phyloP scores from a whole-genome alignment of 768 basidiomycete species.

The Tricholoma sp. region DNA sequence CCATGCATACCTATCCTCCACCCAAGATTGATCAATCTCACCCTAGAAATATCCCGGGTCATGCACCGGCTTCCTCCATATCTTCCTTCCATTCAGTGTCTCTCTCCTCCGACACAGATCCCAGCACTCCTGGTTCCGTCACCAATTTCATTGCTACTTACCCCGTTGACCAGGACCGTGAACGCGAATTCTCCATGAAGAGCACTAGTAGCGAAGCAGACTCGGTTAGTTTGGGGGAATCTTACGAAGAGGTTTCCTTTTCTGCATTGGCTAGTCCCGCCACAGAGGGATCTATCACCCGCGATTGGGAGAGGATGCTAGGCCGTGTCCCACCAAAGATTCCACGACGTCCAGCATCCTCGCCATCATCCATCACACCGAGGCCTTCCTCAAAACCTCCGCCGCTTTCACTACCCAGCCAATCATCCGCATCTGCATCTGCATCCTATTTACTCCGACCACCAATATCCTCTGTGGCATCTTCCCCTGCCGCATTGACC shows the following conservation, averaged over 20 bases:
- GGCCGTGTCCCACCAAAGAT: conserved; percentile 39
- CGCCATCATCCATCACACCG: conserved; percentile 15
- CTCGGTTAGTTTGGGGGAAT: conserved; percentile 58
- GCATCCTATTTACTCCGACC: conserved; percentile 15
- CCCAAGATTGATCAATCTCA: conserved; percentile 30
- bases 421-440: conserved; percentile 7
- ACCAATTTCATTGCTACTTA: conserved; percentile 40
- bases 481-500: conserved; percentile 29
- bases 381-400: conserved; percentile 22
- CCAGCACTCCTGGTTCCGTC: conserved; percentile 36
- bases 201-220: conserved; percentile 37
- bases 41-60: conserved; percentile 31
- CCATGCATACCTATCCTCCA: conserved; percentile 54
- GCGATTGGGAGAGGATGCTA: conserved; percentile 46
- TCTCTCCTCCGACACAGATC: conserved; percentile 59
- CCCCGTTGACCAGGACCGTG: conserved; percentile 37
- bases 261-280: conserved; percentile 50
- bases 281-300: conserved; percentile 35
- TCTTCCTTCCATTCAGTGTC: conserved; percentile 85
- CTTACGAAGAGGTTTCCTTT: conserved; percentile 65
- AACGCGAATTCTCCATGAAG: conserved; percentile 12
- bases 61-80: conserved; percentile 64
- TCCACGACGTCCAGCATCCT: conserved; percentile 38
- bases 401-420: conserved; percentile 17
- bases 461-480: conserved; percentile 24